These are phyloP conservation scores for Picochlorum sp. DNA, from an alignment of 139 green algal genomes.

Conservation along the genomic window DNA sequence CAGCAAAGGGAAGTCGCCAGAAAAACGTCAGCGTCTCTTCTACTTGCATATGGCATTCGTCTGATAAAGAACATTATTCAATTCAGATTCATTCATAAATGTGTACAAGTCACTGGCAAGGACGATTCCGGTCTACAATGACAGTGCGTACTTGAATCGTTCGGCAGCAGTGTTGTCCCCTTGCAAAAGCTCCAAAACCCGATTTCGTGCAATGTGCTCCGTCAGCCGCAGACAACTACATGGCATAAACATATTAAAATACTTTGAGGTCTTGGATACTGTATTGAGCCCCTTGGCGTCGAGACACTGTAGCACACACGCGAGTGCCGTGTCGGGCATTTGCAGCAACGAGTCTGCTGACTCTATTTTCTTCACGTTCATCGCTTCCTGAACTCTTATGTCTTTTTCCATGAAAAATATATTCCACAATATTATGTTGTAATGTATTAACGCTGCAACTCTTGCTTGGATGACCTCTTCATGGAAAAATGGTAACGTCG, in stretches of 20 bases:
- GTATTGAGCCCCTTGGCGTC: slow-evolving; percentile 6
- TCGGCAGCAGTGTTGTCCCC: background rate
- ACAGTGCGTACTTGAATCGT: slow-evolving; percentile 18
- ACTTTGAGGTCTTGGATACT: slow-evolving; percentile 1
- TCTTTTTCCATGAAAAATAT: too few species aligned
- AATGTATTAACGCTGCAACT: too few species aligned
- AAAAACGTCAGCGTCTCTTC: too few species aligned
- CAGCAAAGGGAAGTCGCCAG: background rate
- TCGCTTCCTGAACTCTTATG: too few species aligned
- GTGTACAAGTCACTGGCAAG: too few species aligned
- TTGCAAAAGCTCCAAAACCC: background rate
- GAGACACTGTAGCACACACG: background rate
- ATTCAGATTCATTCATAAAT: too few species aligned
- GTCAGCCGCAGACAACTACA: background rate
- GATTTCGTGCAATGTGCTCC: slow-evolving; percentile 7
- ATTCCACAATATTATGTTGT: too few species aligned
- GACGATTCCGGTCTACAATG: too few species aligned
- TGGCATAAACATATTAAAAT: slow-evolving; percentile 1
- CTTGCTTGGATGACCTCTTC: too few species aligned
- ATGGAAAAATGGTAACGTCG: too few species aligned
- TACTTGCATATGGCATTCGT: too few species aligned
- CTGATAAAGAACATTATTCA: too few species aligned
- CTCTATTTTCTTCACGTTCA: background rate
- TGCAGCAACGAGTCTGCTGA: background rate
- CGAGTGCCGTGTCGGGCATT: slow-evolving; percentile 1